phyloP scores from a whole-genome alignment of 1,139 yeast species.

The Geotrichum candidum region DNA sequence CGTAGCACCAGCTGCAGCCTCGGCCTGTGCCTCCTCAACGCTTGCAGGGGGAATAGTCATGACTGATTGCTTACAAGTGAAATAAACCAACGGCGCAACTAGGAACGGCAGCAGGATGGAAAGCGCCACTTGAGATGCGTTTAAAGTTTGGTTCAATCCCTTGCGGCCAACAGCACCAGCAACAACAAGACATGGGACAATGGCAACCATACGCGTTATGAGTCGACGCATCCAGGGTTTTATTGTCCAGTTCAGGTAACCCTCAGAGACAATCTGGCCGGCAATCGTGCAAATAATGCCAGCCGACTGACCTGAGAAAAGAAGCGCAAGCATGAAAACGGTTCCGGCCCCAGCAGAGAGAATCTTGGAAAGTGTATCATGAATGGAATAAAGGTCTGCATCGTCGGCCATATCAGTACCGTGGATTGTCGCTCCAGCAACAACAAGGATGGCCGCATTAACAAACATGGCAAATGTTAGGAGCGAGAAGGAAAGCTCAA shows the following conservation, averaged over 20 bases:
- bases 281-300: constrained; percentile 97
- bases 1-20: neutral
- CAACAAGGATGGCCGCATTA: constrained; percentile 75
- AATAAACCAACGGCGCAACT: constrained; percentile 71
- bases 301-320: constrained; percentile 96
- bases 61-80: constrained; percentile 56
- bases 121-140: constrained; percentile 70
- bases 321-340: constrained; percentile 82
- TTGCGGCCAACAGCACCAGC: constrained; percentile 74
- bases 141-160: constrained; percentile 74
- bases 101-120: constrained; percentile 68
- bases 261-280: constrained; percentile 95
- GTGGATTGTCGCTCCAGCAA: constrained; percentile 75
- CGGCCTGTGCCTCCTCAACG: neutral
- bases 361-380: constrained; percentile 62
- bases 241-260: constrained; percentile 78
- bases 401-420: constrained; percentile 65
- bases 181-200: constrained; percentile 80
- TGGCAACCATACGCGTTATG: constrained; percentile 77
- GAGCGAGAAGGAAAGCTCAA: constrained; percentile 67
- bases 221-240: constrained; percentile 83
- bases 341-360: constrained; percentile 90
- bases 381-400: constrained; percentile 85
- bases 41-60: constrained; percentile 47
- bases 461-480: constrained; percentile 80